Conservation (phyloP, 495 filamentous ascomycete species). For the Acidiella bohemica region DNA sequence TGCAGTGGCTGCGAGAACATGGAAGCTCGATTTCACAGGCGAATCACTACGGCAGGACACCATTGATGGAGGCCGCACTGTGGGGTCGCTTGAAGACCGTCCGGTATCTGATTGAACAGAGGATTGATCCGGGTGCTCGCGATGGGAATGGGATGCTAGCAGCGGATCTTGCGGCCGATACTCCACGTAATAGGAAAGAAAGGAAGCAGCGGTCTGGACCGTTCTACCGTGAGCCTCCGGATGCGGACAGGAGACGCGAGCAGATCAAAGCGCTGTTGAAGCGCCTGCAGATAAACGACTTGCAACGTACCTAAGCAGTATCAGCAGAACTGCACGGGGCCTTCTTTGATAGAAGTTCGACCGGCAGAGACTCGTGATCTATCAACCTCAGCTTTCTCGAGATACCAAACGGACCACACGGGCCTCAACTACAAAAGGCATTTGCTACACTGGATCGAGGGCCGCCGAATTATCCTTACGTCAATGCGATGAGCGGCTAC, state of each 20-base stretch:
- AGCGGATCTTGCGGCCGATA: neutral
- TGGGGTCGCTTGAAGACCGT: neutral
- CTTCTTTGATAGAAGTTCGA: neutral
- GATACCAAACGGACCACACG: neutral
- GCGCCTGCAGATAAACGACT: neutral
- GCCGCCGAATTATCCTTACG: neutral
- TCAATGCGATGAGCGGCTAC: conserved; percentile 1
- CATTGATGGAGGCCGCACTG: neutral
- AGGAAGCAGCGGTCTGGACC: neutral
- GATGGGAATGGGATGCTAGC: neutral
- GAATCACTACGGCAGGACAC: neutral
- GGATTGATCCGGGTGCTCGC: neutral
- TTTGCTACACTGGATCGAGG: neutral
- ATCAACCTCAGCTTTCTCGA: neutral
- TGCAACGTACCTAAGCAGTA: neutral
- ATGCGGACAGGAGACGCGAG: neutral
- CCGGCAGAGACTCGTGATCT: neutral
- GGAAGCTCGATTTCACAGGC: neutral
- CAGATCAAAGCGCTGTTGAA: neutral
- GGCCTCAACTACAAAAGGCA: neutral
- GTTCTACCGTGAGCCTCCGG: neutral
- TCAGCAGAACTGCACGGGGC: neutral
- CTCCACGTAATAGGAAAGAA: neutral
- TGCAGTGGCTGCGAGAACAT: neutral
- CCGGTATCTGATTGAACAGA: neutral